A percentile compares a stretch with the other conserved stretches of the same genome.
These are phyloP conservation scores for Rhizoctonia solani DNA, from an alignment of 1,284 basidiomycete species.

Conservation along the genomic window DNA sequence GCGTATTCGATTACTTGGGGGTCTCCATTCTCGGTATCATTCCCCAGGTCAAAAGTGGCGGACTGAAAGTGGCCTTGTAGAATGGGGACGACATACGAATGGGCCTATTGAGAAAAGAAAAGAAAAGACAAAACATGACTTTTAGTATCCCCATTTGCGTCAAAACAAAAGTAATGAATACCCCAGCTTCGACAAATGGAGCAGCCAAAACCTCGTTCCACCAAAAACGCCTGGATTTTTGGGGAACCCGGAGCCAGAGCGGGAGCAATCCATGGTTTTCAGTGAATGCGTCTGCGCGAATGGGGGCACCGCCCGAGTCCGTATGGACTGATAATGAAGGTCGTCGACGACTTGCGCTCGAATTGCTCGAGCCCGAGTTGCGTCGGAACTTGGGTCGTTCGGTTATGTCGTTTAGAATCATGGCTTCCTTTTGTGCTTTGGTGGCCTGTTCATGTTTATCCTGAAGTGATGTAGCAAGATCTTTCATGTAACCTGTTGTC, in stretches of 20 bases:
- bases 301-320: not conserved
- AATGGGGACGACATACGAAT: constrained; percentile 81
- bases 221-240: constrained; percentile 66
- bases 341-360: not conserved
- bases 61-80: constrained; percentile 89
- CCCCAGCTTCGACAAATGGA: constrained; percentile 74
- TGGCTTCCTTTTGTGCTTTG: constrained; percentile 58
- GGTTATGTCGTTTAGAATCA: constrained; percentile 49
- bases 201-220: constrained; percentile 85
- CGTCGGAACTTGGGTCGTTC: not conserved
- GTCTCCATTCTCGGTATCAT: not conserved
- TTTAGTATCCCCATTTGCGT: constrained; percentile 8
- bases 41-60: constrained; percentile 59
- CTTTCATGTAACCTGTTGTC: constrained; percentile 46
- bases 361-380: not conserved
- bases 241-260: constrained; percentile 81
- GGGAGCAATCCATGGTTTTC: constrained; percentile 75
- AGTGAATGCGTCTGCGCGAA: constrained; percentile 52
- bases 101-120: no score
- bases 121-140: not conserved
- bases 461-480: constrained; percentile 77
- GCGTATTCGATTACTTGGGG: constrained; percentile 47
- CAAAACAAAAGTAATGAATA: constrained; percentile 46
- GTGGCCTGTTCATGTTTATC: constrained; percentile 70
- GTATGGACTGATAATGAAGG: not conserved